Conservation (phyloP, 179 eudicot species). For the Spinacia oleracea region DNA sequence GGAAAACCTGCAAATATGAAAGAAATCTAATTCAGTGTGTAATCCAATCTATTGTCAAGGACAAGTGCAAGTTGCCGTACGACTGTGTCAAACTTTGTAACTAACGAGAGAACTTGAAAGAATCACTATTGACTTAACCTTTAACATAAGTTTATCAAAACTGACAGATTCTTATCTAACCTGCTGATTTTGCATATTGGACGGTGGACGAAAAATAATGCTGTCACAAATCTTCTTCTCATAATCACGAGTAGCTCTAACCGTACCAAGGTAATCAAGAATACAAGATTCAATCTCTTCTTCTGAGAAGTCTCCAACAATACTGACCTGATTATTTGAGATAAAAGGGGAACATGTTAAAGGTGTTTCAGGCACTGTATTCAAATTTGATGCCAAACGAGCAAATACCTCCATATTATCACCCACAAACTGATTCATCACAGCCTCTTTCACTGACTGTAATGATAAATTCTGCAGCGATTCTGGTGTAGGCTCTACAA, state of each 20-base stretch:
- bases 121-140: background rate
- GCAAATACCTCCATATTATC: conserved; percentile 89
- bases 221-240: conserved; percentile 49
- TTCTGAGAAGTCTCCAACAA: conserved; percentile 95
- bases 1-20: conserved; percentile 58
- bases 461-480: conserved; percentile 69
- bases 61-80: conserved; percentile 5
- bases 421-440: conserved; percentile 85
- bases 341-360: conserved; percentile 2
- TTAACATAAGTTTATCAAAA: background rate
- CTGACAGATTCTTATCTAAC: conserved; percentile 38
- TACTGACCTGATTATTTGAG: conserved; percentile 67
- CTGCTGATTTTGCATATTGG: conserved; percentile 80
- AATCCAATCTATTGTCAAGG: background rate
- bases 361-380: background rate
- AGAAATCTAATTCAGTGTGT: background rate
- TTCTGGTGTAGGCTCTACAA: conserved; percentile 96
- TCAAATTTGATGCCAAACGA: conserved; percentile 11
- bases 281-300: conserved; percentile 95
- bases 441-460: conserved; percentile 86
- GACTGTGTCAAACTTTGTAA: background rate
- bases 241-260: conserved; percentile 46
- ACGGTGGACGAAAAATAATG: conserved; percentile 69
- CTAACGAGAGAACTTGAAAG: conserved; percentile 4
- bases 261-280: conserved; percentile 95